Conservation (phyloP, 192 early-diverging fungal species). For the Backusella mclennaniae region DNA sequence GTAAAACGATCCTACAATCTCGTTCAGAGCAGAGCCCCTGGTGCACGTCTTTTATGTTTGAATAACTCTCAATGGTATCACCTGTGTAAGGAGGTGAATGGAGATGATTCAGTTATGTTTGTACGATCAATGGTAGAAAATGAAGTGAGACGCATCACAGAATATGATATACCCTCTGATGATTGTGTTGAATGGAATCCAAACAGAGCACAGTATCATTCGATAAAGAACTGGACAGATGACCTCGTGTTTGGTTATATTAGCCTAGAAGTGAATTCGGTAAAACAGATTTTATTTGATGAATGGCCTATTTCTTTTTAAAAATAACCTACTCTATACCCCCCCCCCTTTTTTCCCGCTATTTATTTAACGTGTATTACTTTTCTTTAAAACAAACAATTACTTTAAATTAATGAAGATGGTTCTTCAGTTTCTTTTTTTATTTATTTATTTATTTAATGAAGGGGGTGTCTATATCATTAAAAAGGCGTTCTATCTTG, state of each 20-base stretch:
- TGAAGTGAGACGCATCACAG: neutral
- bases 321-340: neutral
- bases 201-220: neutral
- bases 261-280: neutral
- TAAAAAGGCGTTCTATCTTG: no score
- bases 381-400: neutral
- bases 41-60: neutral
- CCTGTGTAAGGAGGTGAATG: neutral
- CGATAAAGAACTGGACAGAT: neutral
- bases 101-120: neutral
- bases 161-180: neutral
- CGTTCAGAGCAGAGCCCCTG: neutral
- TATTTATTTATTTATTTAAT: neutral
- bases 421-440: no score
- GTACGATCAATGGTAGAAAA: neutral
- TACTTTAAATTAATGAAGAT: neutral
- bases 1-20: neutral
- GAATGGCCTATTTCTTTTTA: neutral
- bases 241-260: constrained; percentile 2
- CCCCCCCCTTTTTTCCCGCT: neutral
- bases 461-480: neutral
- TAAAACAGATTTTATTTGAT: neutral
- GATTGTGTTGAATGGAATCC: neutral
- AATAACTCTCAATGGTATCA: neutral
- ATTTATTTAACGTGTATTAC: neutral